phyloP scores from a whole-genome alignment of 345 rosid species.

The Tarenaya hassleriana region DNA sequence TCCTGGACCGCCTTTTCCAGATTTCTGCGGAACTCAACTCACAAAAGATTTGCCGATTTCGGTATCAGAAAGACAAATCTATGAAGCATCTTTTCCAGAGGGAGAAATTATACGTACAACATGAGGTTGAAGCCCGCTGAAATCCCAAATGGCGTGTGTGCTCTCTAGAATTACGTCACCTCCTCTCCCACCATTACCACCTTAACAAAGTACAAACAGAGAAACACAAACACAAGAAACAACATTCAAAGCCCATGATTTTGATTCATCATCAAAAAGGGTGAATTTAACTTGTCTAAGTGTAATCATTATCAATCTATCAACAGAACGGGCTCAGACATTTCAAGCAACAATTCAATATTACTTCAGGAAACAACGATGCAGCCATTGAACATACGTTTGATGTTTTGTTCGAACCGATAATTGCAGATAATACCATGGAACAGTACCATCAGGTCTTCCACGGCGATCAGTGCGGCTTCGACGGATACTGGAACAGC shows the following conservation, averaged over 20 bases:
- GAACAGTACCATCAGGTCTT: constrained; percentile 29
- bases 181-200: constrained; percentile 96
- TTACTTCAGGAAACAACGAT: background rate
- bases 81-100: background rate
- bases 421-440: too few relatives aligned
- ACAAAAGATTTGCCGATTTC: constrained; percentile 4
- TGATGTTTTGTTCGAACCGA: too few relatives aligned
- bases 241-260: too few relatives aligned
- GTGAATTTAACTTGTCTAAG: too few relatives aligned
- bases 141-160: constrained; percentile 81
- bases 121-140: constrained; percentile 79
- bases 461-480: constrained; percentile 34
- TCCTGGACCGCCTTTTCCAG: constrained; percentile 73
- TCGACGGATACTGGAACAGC: constrained; percentile 31
- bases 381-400: background rate
- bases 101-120: constrained; percentile 38
- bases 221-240: background rate
- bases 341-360: too few relatives aligned
- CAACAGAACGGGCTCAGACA: too few relatives aligned
- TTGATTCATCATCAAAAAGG: too few relatives aligned
- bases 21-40: constrained; percentile 55
- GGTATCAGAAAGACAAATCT: background rate
- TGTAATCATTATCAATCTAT: too few relatives aligned
- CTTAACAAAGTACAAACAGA: constrained; percentile 34
- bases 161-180: constrained; percentile 92